Base-by-base conservation (phyloP, 306 rosid species). In the Lithocarpus polystachyus region DNA sequence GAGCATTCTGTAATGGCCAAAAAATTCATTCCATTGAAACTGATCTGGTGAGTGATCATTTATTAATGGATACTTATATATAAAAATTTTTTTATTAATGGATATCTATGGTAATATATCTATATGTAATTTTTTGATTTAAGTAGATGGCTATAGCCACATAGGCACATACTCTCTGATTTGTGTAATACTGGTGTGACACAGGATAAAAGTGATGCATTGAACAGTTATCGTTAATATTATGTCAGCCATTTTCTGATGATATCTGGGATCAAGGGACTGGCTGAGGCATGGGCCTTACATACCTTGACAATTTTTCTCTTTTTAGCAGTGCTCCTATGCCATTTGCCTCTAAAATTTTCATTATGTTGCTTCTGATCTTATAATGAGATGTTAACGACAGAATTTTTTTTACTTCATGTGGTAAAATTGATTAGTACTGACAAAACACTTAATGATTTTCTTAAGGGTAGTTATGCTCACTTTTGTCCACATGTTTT, bases 1-100 rank as follows among this genome's bases (percentile, higher is more conserved):
- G 98, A 78, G 93, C 99, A 83, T 93, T 91, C 79, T 95, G 97
- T 80, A 95, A 93, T 62, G 97, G 96, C 40, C 90, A 91, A 74
- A 91, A 85, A 86, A 85, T 95, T 87, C 88, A 82, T 6, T 97
- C 78, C 54, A 93, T 98, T 87, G 81, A 87, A 79, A 86, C 93
- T 8, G 75, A 86, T 77, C 79, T 89, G 94, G 98, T 92, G 51
- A 75, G 84, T 77, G 22, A 56, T 59, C 28, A 24, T 62, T 65
- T 31, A 31, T 65, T 17, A 2, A 6, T 35, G 19, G 22, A 28
- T 67, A 31, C 45, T 37, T 37, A 2, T 7, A 37, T 33, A 37
- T 6, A 7, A 37, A 1, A 4, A 35, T 7, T 7, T 1, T 0
- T 7, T 37, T 37, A 37, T 2, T 37, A 37, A 37, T 40, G 45